Evolutionary conservation across 2,329 filamentous ascomycete species (phyloP).

Genomic region (Aspergillus oerlinghausenensis): DNA sequence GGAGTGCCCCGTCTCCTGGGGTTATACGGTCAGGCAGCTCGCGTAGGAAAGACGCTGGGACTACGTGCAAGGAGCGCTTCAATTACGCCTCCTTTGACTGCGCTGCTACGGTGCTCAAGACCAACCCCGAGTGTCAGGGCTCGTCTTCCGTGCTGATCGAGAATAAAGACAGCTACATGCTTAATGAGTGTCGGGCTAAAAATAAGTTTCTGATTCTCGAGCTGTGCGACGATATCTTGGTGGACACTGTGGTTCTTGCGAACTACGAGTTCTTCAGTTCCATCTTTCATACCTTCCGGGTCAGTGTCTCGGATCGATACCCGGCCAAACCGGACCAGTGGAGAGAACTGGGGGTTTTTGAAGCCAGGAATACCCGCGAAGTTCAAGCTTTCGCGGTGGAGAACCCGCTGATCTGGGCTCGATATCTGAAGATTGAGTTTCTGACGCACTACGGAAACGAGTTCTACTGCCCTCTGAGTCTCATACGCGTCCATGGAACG

Average conservation of each 20-base stretch:
- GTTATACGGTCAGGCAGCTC: slow-evolving; percentile 51
- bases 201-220: slow-evolving; percentile 96
- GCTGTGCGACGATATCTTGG: slow-evolving; percentile 77
- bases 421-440: slow-evolving; percentile 89
- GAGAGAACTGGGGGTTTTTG: slow-evolving; percentile 81
- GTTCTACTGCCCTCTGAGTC: slow-evolving; percentile 89
- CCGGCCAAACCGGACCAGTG: slow-evolving; percentile 89
- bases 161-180: slow-evolving; percentile 98
- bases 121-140: slow-evolving; percentile 80
- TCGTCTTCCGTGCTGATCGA: slow-evolving; percentile 85
- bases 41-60: slow-evolving; percentile 87
- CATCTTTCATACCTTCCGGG: slow-evolving; percentile 84
- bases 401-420: slow-evolving; percentile 91
- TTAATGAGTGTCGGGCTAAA: slow-evolving; percentile 78
- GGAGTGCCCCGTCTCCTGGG: slow-evolving; percentile 38
- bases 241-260: slow-evolving; percentile 93
- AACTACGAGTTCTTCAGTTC: slow-evolving; percentile 99
- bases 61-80: slow-evolving; percentile 95
- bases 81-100: slow-evolving; percentile 98
- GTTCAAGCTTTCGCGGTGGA: slow-evolving; percentile 93
- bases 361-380: slow-evolving; percentile 86
- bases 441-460: slow-evolving; percentile 92
- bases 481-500: slow-evolving; percentile 86
- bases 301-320: slow-evolving; percentile 92
- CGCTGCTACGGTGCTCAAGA: slow-evolving; percentile 87